Evolutionary conservation across 768 basidiomycete genomes (phyloP), one percentile per base, ranked within the genome.

Genomic region (Lentinula detonsa): DNA sequence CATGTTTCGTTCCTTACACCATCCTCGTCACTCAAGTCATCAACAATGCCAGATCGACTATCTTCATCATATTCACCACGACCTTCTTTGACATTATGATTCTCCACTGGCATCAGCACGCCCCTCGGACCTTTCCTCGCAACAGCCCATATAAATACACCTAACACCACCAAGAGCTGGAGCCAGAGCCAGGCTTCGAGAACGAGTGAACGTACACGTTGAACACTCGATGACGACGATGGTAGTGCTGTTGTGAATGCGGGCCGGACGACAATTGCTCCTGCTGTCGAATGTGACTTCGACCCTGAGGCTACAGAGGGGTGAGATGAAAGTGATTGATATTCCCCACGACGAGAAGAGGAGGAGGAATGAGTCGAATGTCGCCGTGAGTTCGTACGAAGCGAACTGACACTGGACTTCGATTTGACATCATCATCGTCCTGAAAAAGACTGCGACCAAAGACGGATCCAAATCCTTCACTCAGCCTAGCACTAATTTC

Each of bases 181-280:
- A 92, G 70, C 90, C 91, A 91, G 64, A 93, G 71, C 92, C 92
- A 93, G 21, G 90, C 69, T 73, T 91, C 88, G 53, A 93, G 66
- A 64, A 92, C 70, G 53, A 23, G n/a, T 16, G 57, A 56, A 43
- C 40, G 55, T 35, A 43, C 23, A 10, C 40, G 55, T n/a, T 55
- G 34, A 5, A 55, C 37, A 35, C 35, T 55, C 0, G 55, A 31
- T 15, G 40, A 33, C 13, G 16, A n/a, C 37, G 53, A n/a, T n/a
- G 53, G 1, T 28, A 28, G 28, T 39, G 37, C 13, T 39, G 37
- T 39, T 39, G 37, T 13, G 5, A 39, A 5, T 1, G 13, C 37
- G 2, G 37, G 37, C 37, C 37, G 37, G 37, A 39, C 37, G 5
- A 13, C 13, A 8, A 39, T 13, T 39, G 21, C 53, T 16, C 16